These are phyloP conservation scores for Phytophthora fragariae DNA, from an alignment of 352 stramenopile species.

Conservation along the genomic window DNA sequence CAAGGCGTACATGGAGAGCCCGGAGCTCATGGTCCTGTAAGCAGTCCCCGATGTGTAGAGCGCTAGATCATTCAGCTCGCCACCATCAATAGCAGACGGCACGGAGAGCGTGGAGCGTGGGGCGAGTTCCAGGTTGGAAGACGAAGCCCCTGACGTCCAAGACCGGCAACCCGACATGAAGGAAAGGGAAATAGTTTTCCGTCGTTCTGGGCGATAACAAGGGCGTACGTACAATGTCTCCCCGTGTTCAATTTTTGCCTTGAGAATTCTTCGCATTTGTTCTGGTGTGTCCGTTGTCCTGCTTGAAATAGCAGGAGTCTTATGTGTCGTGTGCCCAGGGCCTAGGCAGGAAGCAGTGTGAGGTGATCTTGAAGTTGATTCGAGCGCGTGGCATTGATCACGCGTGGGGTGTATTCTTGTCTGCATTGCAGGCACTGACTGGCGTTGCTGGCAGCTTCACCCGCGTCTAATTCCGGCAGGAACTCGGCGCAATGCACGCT, in stretches of 20 bases:
- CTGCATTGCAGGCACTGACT: conserved; percentile 3
- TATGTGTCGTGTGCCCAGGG: conserved; percentile 1
- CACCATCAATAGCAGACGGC: conserved; percentile 36
- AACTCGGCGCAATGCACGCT: conserved; percentile 7
- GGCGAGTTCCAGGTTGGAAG: conserved; percentile 18
- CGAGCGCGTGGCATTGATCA: conserved; percentile 4
- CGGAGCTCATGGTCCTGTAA: conserved; percentile 89
- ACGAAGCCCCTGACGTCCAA: conserved; percentile 7
- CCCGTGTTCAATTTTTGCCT: conserved; percentile 9
- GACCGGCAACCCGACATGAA: conserved; percentile 11
- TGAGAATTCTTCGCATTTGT: neutral
- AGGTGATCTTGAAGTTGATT: conserved; percentile 26
- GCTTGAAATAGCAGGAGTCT: conserved; percentile 35
- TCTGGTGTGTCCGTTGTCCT: conserved; percentile 28
- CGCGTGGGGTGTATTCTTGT: conserved; percentile 32
- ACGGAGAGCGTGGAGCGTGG: conserved; percentile 25
- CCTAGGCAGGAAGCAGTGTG: neutral
- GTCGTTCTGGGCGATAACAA: conserved; percentile 38
- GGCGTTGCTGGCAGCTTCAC: neutral
- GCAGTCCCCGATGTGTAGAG: conserved; percentile 25
- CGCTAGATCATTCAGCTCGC: conserved; percentile 34
- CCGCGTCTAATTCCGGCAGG: conserved; percentile 26
- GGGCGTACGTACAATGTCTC: conserved; percentile 35
- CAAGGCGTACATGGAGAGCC: conserved; percentile 97
- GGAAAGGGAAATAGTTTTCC: conserved; percentile 30